Percentiles rank a stretch among this genome's conserved stretches.
phyloP scores from a whole-genome alignment of 1,284 basidiomycete genomes.

The Tilletiopsis washingtonensis region DNA sequence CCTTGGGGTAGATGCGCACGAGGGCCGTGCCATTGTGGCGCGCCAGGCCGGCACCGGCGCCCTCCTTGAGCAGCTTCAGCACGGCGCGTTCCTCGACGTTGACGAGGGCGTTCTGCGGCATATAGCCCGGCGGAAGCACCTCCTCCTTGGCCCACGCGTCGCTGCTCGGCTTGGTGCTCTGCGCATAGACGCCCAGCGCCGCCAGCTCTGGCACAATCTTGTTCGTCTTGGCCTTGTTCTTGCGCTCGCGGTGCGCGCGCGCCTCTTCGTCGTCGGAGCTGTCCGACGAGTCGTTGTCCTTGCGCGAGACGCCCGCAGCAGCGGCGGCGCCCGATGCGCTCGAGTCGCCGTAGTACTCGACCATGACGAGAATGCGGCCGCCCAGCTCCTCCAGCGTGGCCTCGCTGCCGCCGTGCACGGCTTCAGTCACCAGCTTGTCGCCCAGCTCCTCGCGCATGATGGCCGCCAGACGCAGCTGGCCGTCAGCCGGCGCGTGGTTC shows the following conservation, averaged over 20 bases:
- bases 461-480: slow-evolving; percentile 56
- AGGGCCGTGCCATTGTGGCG: slow-evolving; percentile 52
- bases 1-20: slow-evolving; percentile 58
- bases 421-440: slow-evolving; percentile 50
- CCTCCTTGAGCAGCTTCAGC: slow-evolving; percentile 49
- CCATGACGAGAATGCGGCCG: slow-evolving; percentile 59
- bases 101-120: slow-evolving; percentile 50
- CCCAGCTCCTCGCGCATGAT: slow-evolving; percentile 58
- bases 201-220: slow-evolving; percentile 38
- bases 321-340: slow-evolving; percentile 1
- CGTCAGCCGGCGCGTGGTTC: slow-evolving; percentile 56
- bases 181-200: slow-evolving; percentile 37
- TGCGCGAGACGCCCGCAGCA: background rate
- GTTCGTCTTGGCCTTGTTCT: slow-evolving; percentile 10
- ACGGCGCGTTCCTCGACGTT: slow-evolving; percentile 58
- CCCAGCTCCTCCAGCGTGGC: slow-evolving; percentile 54
- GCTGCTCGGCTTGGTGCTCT: slow-evolving; percentile 32
- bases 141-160: slow-evolving; percentile 34
- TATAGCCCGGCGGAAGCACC: no score
- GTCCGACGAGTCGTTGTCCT: slow-evolving; percentile 7
- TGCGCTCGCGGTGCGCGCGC: slow-evolving; percentile 4
- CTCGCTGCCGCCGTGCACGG: slow-evolving; percentile 45
- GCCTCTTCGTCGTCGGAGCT: slow-evolving; percentile 19
- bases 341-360: slow-evolving; percentile 35
- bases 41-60: slow-evolving; percentile 31